These are phyloP conservation scores for Naganishia vishniacii DNA, from an alignment of 768 basidiomycete species.

Conservation along the genomic window DNA sequence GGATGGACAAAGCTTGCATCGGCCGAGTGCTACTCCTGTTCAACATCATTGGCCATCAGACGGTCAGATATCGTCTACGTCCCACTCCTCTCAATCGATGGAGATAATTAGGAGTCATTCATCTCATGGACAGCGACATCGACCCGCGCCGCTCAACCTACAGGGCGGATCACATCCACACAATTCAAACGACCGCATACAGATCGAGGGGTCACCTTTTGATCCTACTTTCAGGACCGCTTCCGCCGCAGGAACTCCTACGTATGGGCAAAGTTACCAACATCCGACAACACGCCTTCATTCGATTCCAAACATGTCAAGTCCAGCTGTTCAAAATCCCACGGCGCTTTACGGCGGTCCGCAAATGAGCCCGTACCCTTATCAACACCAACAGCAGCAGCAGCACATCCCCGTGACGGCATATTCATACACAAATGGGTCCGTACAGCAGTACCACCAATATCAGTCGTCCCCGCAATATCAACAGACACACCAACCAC, in stretches of 20 bases:
- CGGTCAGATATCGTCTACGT: not conserved
- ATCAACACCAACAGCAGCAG: not conserved
- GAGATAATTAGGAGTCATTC: constrained; percentile 8
- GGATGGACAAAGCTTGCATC: not conserved
- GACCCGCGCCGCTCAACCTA: constrained; percentile 7
- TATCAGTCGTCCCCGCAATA: not conserved
- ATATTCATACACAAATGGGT: not conserved
- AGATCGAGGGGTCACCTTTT: constrained; percentile 7
- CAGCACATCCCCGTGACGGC: not conserved
- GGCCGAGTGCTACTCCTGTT: not conserved
- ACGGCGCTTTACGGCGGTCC: not conserved
- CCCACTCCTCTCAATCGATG: not conserved
- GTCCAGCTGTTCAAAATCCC: not conserved
- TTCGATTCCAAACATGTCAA: constrained; percentile 5
- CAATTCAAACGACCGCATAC: constrained; percentile 1
- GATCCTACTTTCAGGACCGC: constrained; percentile 7
- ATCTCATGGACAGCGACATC: not conserved
- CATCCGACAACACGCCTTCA: constrained; percentile 5
- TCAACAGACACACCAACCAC: not conserved
- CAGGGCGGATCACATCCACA: not conserved
- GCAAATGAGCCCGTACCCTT: constrained; percentile 3
- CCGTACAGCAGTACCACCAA: not conserved
- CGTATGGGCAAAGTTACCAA: not conserved
- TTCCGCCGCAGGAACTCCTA: not conserved
- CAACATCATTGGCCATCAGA: constrained; percentile 6